Evolutionary conservation across 768 basidiomycete species (phyloP).

Genomic region (Leccinum disarticulatum): DNA sequence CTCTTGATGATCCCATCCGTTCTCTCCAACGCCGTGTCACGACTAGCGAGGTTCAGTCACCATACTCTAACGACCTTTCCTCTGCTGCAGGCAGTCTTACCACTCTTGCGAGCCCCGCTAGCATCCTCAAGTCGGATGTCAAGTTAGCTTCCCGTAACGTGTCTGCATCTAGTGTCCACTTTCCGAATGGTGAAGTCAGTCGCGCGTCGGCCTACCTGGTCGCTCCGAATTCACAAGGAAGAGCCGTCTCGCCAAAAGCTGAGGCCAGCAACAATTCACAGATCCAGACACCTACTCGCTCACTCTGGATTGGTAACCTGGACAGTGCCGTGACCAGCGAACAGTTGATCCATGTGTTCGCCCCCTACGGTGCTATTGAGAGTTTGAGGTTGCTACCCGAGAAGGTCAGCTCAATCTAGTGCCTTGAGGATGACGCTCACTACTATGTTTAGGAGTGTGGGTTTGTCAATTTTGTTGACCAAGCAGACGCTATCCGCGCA

Average conservation of each 20-base stretch:
- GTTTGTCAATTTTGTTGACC: constrained; percentile 98
- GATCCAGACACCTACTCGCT: constrained; percentile 91
- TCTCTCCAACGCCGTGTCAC: constrained; percentile 64
- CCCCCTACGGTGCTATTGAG: constrained; percentile 96
- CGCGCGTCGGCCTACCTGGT: constrained; percentile 66
- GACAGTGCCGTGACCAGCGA: constrained; percentile 94
- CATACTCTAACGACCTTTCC: constrained; percentile 58
- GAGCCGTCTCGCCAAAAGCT: constrained; percentile 81
- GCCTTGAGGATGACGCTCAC: constrained; percentile 17
- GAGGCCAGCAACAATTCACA: constrained; percentile 65
- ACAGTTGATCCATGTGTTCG: constrained; percentile 93
- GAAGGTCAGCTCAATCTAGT: constrained; percentile 58
- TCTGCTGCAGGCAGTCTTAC: constrained; percentile 34
- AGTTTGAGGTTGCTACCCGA: constrained; percentile 92
- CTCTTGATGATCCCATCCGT: constrained; percentile 77
- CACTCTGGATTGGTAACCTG: constrained; percentile 97
- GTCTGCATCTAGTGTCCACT: constrained; percentile 58
- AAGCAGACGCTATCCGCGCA: constrained; percentile 92
- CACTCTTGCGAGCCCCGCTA: constrained; percentile 29
- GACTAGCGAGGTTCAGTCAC: constrained; percentile 52
- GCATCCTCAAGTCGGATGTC: constrained; percentile 59
- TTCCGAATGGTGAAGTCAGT: constrained; percentile 61
- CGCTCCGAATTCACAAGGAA: constrained; percentile 66
- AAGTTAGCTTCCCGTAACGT: constrained; percentile 50
- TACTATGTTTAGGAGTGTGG: constrained; percentile 80